These are phyloP conservation scores for Vigna reflexopilosa DNA, from an alignment of 306 rosid genomes.

Conservation along the genomic window DNA sequence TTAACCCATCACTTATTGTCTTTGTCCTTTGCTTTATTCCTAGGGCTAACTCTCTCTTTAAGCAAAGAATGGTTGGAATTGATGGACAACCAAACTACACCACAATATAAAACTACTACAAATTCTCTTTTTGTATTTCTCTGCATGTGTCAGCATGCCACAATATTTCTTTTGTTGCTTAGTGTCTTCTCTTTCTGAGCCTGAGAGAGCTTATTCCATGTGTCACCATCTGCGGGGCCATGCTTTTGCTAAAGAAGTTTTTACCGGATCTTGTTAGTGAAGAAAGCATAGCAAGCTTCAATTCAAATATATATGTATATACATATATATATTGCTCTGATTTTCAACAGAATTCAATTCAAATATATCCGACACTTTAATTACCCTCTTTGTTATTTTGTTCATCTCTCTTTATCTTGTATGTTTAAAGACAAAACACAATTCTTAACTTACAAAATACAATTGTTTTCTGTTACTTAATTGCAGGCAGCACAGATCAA, in stretches of 20 bases:
- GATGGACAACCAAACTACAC: conserved; percentile 68
- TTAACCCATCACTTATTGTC: conserved; percentile 53
- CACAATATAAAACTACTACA: conserved; percentile 36
- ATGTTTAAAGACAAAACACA: conserved; percentile 38
- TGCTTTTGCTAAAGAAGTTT: conserved; percentile 65
- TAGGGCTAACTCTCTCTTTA: conserved; percentile 79
- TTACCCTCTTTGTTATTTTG: conserved; percentile 41
- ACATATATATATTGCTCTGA: conserved; percentile 12
- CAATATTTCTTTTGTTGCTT: conserved; percentile 33
- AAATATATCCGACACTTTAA: conserved; percentile 40
- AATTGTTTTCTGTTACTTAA: conserved; percentile 7
- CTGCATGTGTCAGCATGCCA: conserved; percentile 27
- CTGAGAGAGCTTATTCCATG: conserved; percentile 49
- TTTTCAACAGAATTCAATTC: conserved; percentile 39
- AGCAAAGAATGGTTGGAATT: conserved; percentile 84
- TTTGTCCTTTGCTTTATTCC: conserved; percentile 78
- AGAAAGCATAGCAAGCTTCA: conserved; percentile 85
- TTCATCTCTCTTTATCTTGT: conserved; percentile 43
- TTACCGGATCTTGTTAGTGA: conserved; percentile 68
- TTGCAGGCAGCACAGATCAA: not conserved
- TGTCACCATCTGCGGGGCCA: conserved; percentile 49
- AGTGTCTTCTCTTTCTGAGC: not conserved
- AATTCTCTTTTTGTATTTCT: conserved; percentile 38
- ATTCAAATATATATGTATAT: not conserved
- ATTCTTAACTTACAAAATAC: conserved; percentile 6